phyloP scores from a whole-genome alignment of 106 monocot genomes.

The Phalaenopsis aphrodite region DNA sequence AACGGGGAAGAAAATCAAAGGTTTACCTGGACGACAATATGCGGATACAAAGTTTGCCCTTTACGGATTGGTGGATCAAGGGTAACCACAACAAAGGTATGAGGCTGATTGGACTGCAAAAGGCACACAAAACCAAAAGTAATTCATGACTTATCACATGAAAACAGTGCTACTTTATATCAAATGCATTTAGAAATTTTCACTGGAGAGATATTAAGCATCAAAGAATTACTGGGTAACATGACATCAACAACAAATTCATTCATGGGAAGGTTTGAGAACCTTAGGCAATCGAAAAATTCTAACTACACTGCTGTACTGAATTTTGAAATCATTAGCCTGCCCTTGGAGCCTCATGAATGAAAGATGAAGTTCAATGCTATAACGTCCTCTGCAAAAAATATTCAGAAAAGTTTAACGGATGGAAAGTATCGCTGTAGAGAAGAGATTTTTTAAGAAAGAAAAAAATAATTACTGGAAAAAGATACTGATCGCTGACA shows the following conservation, averaged over 20 bases:
- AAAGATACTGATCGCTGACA: background rate
- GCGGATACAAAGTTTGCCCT: constrained; percentile 94
- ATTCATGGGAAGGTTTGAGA: background rate
- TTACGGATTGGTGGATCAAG: constrained; percentile 99
- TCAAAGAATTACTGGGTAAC: background rate
- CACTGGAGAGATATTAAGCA: background rate
- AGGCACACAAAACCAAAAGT: constrained; percentile 4
- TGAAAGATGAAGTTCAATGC: constrained; percentile 86
- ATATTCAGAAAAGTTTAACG: constrained; percentile 5
- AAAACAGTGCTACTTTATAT: background rate
- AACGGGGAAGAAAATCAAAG: background rate
- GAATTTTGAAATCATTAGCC: constrained; percentile 98
- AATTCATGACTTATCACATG: background rate
- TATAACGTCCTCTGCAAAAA: constrained; percentile 76
- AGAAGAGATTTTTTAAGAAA: constrained; percentile 2
- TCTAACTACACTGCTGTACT: constrained; percentile 91
- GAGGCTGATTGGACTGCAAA: constrained; percentile 94
- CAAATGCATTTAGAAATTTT: background rate
- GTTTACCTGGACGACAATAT: constrained; percentile 92
- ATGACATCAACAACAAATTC: background rate
- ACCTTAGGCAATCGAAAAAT: constrained; percentile 95
- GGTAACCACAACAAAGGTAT: constrained; percentile 93
- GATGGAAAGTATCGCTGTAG: background rate
- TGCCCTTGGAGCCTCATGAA: constrained; percentile 97
- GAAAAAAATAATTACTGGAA: background rate